phyloP scores from a whole-genome alignment of 306 rosid species.

The Cucurbita moschata region DNA sequence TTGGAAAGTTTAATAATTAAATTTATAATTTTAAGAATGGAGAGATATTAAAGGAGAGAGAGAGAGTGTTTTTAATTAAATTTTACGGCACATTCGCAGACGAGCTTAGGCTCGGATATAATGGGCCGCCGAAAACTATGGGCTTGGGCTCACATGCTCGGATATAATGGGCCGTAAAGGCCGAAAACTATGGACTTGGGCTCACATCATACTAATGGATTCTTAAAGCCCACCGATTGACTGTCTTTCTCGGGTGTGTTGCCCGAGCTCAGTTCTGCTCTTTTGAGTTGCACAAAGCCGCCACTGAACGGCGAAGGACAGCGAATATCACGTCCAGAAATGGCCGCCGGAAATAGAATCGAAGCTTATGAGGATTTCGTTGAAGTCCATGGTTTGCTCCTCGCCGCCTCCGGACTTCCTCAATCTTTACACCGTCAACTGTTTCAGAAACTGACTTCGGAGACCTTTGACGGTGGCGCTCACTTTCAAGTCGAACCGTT shows the following conservation, averaged over 20 bases:
- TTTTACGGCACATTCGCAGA: no score
- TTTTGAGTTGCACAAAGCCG: background rate
- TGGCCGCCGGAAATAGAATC: constrained; percentile 27
- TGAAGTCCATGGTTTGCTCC: constrained; percentile 51
- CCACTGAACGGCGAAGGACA: background rate
- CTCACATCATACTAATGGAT: background rate
- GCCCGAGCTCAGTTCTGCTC: background rate
- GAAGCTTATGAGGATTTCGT: constrained; percentile 58
- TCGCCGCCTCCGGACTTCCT: constrained; percentile 65
- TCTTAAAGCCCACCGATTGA: background rate
- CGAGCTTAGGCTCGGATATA: background rate
- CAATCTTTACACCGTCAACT: constrained; percentile 39
- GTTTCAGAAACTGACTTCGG: constrained; percentile 54
- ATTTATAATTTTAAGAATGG: no score
- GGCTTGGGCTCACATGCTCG: background rate
- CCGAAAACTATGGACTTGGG: background rate
- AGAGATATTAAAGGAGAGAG: no score
- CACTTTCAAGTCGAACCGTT: constrained; percentile 61
- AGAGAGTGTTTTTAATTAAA: no score
- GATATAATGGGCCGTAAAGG: background rate
- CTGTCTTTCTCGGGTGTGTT: background rate
- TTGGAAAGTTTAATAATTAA: no score
- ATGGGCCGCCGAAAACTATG: background rate
- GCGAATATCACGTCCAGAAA: constrained; percentile 4
- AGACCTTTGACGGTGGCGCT: constrained; percentile 68